Conservation (phyloP, 441 rosid genomes). For the Melastoma candidum region DNA sequence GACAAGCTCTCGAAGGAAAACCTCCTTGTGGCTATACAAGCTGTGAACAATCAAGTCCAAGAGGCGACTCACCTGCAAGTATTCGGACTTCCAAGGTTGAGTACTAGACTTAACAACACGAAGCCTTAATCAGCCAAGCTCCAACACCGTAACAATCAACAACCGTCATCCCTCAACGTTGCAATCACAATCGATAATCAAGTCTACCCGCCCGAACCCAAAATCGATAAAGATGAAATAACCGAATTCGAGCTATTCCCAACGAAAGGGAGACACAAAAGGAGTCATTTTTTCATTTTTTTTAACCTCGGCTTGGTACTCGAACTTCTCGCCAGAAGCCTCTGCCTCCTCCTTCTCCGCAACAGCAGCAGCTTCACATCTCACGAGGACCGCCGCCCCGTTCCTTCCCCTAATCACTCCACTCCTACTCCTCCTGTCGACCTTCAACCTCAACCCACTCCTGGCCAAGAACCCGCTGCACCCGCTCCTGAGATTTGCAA, state of each 20-base stretch:
- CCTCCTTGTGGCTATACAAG: conserved; percentile 96
- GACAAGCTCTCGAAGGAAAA: conserved; percentile 89
- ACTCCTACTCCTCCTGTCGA: conserved; percentile 27
- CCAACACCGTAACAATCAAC: too few species aligned
- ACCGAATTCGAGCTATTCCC: too few species aligned
- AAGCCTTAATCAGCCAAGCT: too few species aligned
- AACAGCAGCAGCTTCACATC: conserved; percentile 8
- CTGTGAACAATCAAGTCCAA: conserved; percentile 98
- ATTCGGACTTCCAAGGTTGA: too few species aligned
- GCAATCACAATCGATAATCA: too few species aligned
- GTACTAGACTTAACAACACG: too few species aligned
- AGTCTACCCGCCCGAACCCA: too few species aligned
- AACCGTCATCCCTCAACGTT: too few species aligned
- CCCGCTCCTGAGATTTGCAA: conserved; percentile 28
- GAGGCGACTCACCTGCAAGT: conserved; percentile 75
- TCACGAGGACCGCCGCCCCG: conserved; percentile 39
- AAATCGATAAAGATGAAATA: too few species aligned
- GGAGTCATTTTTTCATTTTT: too few species aligned
- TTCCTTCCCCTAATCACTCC: conserved; percentile 44
- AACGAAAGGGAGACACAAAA: too few species aligned
- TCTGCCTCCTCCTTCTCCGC: conserved; percentile 77
- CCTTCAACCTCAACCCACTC: conserved; percentile 47
- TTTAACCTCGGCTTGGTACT: conserved; percentile 94
- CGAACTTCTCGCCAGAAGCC: conserved; percentile 73
- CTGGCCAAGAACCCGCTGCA: conserved; percentile 36